Conservation (phyloP, 169 alveolate genomes). For the Cryptosporidium ubiquitum region DNA sequence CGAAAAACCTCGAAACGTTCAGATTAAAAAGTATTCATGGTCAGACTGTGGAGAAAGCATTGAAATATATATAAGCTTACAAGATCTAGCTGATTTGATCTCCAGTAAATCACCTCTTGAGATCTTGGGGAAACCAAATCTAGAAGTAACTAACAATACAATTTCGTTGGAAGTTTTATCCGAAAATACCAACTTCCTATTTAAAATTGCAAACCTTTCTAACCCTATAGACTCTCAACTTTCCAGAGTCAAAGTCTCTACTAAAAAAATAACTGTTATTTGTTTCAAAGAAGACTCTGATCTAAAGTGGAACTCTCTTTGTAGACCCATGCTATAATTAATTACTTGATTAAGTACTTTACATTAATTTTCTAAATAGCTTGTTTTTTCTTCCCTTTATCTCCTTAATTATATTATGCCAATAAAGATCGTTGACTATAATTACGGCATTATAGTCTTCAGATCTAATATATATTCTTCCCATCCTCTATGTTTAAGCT, state of each 20-base stretch:
- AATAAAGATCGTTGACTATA: neutral
- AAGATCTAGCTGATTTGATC: constrained; percentile 5
- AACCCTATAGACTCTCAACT: constrained; percentile 33
- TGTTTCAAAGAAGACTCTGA: constrained; percentile 55
- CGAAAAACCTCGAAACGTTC: neutral
- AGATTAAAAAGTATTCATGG: constrained; percentile 80
- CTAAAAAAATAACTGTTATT: constrained; percentile 42
- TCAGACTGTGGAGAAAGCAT: constrained; percentile 78
- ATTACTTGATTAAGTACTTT: neutral
- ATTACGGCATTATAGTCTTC: neutral
- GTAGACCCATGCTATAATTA: constrained; percentile 20
- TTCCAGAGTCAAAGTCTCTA: constrained; percentile 41
- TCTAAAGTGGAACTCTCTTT: constrained; percentile 34
- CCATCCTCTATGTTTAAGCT: constrained; percentile 63
- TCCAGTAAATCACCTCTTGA: constrained; percentile 2
- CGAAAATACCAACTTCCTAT: neutral
- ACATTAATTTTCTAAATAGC: neutral
- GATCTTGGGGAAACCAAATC: constrained; percentile 24
- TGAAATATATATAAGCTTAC: constrained; percentile 52
- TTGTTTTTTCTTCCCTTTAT: neutral
- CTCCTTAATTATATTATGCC: neutral
- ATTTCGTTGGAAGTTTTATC: constrained; percentile 11
- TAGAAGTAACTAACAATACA: constrained; percentile 29
- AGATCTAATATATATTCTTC: constrained; percentile 25
- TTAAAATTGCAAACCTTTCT: constrained; percentile 37